These are phyloP conservation scores for Diplogelasinospora grovesii DNA, from an alignment of 495 filamentous ascomycete species.

Conservation along the genomic window DNA sequence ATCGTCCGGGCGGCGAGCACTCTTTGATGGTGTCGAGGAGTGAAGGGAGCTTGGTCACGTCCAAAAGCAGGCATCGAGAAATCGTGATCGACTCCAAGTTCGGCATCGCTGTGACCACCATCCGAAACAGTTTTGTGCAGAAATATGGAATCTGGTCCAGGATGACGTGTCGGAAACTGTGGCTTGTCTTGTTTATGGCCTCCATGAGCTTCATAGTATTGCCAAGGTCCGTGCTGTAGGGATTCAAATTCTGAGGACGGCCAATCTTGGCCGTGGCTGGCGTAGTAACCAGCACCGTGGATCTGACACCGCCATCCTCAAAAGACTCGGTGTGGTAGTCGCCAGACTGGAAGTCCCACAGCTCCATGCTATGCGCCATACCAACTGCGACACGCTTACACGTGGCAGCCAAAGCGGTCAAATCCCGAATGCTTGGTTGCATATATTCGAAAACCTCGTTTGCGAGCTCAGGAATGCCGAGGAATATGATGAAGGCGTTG, in stretches of 20 bases:
- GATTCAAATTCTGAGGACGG: background rate
- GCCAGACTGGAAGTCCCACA: constrained; percentile 10
- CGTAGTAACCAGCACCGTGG: constrained; percentile 9
- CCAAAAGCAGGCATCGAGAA: constrained; percentile 17
- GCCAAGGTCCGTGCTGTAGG: constrained; percentile 7
- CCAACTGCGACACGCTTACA: constrained; percentile 3
- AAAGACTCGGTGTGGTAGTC: constrained; percentile 1
- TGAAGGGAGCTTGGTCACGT: constrained; percentile 15
- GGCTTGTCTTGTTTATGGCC: background rate
- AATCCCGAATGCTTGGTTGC: constrained; percentile 9
- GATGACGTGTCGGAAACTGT: constrained; percentile 14
- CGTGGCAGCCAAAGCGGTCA: constrained; percentile 10
- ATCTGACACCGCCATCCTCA: constrained; percentile 1
- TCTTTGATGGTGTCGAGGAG: constrained; percentile 9
- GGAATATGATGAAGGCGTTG: constrained; percentile 1
- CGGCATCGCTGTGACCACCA: constrained; percentile 18
- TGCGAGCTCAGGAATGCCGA: constrained; percentile 6
- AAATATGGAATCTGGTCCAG: constrained; percentile 19
- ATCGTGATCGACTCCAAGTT: constrained; percentile 18
- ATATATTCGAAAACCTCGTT: constrained; percentile 1
- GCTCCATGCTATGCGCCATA: background rate
- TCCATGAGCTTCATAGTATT: constrained; percentile 3
- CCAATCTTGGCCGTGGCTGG: background rate
- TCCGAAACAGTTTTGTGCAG: constrained; percentile 6
- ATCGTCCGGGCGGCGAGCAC: no score